phyloP scores from a whole-genome alignment of 208 protist species.

The Trypanosoma platydactyli region DNA sequence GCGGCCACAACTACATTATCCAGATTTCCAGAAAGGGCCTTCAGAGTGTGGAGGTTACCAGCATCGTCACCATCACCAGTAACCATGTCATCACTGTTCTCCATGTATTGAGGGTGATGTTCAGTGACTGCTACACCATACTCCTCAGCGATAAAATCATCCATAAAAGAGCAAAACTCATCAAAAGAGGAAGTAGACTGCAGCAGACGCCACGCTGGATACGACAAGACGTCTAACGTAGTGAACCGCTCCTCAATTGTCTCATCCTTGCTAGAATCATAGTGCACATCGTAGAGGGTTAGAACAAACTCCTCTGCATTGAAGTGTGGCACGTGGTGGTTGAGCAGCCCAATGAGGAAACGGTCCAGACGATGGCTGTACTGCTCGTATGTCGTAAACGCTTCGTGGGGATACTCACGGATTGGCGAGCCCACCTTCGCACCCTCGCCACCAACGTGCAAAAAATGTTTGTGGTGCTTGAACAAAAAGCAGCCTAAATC shows the following conservation, averaged over 20 bases:
- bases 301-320: conserved; percentile 80
- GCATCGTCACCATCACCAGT: not conserved
- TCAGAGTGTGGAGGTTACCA: not conserved
- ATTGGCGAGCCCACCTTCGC: not conserved
- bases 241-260: conserved; percentile 3
- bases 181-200: conserved; percentile 80
- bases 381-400: conserved; percentile 64
- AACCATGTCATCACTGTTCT: not conserved
- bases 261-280: conserved; percentile 2
- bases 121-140: conserved; percentile 48
- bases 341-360: conserved; percentile 52
- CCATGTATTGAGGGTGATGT: no score
- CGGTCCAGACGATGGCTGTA: conserved; percentile 54
- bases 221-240: conserved; percentile 60
- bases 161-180: conserved; percentile 77
- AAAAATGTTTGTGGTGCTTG: conserved; percentile 68
- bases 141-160: conserved; percentile 85
- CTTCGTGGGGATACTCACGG: conserved; percentile 63
- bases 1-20: conserved; percentile 44
- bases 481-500: conserved; percentile 63
- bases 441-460: conserved; percentile 18
- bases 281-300: conserved; percentile 56
- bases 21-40: not conserved
- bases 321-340: conserved; percentile 50
- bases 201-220: conserved; percentile 74